Conservation (phyloP, 495 filamentous ascomycete genomes). For the Aspergillus coremiiformis region DNA sequence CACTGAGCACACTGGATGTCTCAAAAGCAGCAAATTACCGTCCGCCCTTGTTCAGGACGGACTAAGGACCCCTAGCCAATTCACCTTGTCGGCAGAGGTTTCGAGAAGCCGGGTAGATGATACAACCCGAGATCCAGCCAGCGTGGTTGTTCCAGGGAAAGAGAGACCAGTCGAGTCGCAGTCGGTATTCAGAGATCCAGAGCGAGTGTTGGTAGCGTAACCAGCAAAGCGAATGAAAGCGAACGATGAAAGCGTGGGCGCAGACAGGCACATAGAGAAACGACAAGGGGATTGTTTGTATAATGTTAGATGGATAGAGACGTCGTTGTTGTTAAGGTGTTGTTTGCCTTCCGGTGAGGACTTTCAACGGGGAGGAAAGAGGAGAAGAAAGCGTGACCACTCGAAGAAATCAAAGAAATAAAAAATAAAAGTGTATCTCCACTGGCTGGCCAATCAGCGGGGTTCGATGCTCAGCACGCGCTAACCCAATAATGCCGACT, state of each 20-base stretch:
- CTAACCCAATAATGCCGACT: slow-evolving; percentile 4
- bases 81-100: slow-evolving; percentile 28
- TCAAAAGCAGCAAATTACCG: slow-evolving; percentile 35
- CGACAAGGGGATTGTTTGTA: slow-evolving; percentile 5
- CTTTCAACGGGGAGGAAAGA: neutral
- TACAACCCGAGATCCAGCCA: slow-evolving; percentile 12
- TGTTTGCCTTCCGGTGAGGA: neutral
- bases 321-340: too few species aligned
- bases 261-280: slow-evolving; percentile 38
- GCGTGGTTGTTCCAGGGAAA: slow-evolving; percentile 4
- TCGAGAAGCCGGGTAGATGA: slow-evolving; percentile 17
- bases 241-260: slow-evolving; percentile 26
- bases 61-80: slow-evolving; percentile 49
- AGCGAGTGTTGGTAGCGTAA: slow-evolving; percentile 19
- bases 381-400: slow-evolving; percentile 1
- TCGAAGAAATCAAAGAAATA: too few species aligned
- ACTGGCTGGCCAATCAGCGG: slow-evolving; percentile 21
- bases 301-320: neutral
- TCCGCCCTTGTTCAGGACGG: slow-evolving; percentile 55
- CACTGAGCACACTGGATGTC: neutral
- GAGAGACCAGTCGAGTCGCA: slow-evolving; percentile 9
- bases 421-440: too few species aligned
- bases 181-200: slow-evolving; percentile 10
- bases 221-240: slow-evolving; percentile 29
- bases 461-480: slow-evolving; percentile 15